Percentiles rank a stretch among this genome's conserved stretches.
These are phyloP conservation scores for Pseudogymnoascus sp. DNA, from an alignment of 2,329 filamentous ascomycete genomes.

Conservation along the genomic window DNA sequence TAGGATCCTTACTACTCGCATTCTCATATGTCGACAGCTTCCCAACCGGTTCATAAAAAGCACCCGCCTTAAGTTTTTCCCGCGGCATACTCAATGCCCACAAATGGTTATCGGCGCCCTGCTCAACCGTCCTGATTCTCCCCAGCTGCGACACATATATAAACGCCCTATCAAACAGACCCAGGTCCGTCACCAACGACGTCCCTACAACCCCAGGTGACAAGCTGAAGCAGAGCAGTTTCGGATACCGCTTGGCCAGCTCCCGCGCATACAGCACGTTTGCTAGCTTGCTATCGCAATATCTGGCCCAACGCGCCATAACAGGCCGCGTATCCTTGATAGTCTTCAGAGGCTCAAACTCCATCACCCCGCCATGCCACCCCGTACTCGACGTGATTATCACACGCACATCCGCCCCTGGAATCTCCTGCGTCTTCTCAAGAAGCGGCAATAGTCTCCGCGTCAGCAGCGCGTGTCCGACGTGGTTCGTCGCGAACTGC, in stretches of 20 bases:
- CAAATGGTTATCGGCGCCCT: slow-evolving; percentile 34
- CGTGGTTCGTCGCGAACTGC: slow-evolving; percentile 43
- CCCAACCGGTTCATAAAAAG: slow-evolving; percentile 35
- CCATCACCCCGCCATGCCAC: slow-evolving; percentile 21
- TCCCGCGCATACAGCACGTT: slow-evolving; percentile 38
- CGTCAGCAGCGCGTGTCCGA: slow-evolving; percentile 42
- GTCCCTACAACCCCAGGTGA: slow-evolving; percentile 38
- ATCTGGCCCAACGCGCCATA: slow-evolving; percentile 30
- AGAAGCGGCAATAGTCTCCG: slow-evolving; percentile 32
- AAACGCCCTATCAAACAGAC: background rate
- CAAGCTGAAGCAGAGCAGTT: slow-evolving; percentile 31
- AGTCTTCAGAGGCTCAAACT: slow-evolving; percentile 28
- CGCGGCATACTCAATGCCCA: slow-evolving; percentile 33
- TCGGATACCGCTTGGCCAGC: slow-evolving; percentile 33
- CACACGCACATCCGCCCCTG: slow-evolving; percentile 19
- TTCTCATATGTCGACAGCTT: slow-evolving; percentile 9
- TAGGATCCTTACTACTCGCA: slow-evolving; percentile 18
- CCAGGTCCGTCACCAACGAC: slow-evolving; percentile 20
- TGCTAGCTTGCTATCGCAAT: slow-evolving; percentile 42
- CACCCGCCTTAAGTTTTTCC: slow-evolving; percentile 27
- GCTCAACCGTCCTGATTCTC: slow-evolving; percentile 22
- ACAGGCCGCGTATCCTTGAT: slow-evolving; percentile 12
- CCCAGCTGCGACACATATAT: background rate
- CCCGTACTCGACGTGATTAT: slow-evolving; percentile 17
- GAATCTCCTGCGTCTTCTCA: slow-evolving; percentile 20